Evolutionary conservation across 2,329 filamentous ascomycete genomes (phyloP), one percentile per base, ranked within the genome.

Genomic region (Dothideomycetes sp.): DNA sequence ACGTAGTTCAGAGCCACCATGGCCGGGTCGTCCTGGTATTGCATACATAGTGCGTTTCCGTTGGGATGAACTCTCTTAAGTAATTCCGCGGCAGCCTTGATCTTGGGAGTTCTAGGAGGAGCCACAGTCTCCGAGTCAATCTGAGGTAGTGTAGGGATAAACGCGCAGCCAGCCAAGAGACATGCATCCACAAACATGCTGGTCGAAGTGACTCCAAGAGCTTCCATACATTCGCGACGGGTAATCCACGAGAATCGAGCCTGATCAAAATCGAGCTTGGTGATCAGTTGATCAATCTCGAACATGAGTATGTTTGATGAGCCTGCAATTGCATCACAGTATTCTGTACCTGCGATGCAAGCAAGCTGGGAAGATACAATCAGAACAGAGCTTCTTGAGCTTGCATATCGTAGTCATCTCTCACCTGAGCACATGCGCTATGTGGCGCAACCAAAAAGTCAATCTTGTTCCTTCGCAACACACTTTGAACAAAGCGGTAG

Each of bases 261-360:
- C 25, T 67, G 67, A 15, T 84, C 78, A 69, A 82, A 84, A 52
- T 88, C 77, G 48, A 85, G 72, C 11, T 58, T 56, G 24, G 61
- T 85, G 46, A 95, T 74, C 44, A 81, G 67, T 57, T 86, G 83
- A 47, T 83, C 76, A 53, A 91, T 78, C 23, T 87, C 83, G 56
- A 93, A 95, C 24, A 94, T 71, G 37, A 96, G 76, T 29, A 88
- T 70, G 60, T 94, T 87, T 35, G 86, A 81, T 1, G 86, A 79
- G 22, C 86, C 88, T 70, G 85, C 87, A 52, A 94, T 72, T 12
- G 80, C 84, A 43, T 84, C 81, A 45, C 76, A 63, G 20, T 78
- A 77, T 53, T 83, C 78, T 9, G 32, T 24, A 29, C 25, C 16
- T 17, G 47, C 35, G 30, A 48, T 20, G n/a, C 45, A 41, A 7